phyloP scores from a whole-genome alignment of 495 filamentous ascomycete species.

The Penicillium maclennaniae region DNA sequence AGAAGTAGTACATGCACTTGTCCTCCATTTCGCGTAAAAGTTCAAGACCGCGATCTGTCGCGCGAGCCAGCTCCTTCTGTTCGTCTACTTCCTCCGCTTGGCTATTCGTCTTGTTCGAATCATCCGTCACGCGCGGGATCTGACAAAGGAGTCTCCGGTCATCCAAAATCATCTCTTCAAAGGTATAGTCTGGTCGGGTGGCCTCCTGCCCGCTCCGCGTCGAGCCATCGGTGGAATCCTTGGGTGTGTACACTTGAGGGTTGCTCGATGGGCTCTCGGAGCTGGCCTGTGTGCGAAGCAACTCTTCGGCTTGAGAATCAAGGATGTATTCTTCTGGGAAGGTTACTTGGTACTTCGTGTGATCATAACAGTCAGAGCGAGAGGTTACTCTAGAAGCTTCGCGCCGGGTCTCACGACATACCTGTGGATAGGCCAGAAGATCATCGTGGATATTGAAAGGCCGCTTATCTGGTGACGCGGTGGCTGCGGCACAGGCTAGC shows the following conservation, averaged over 20 bases:
- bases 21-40: slow-evolving; percentile 84
- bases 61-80: slow-evolving; percentile 78
- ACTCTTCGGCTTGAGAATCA: slow-evolving; percentile 61
- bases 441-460: slow-evolving; percentile 86
- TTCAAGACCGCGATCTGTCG: slow-evolving; percentile 82
- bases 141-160: slow-evolving; percentile 76
- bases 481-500: slow-evolving; percentile 35
- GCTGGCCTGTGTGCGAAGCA: slow-evolving; percentile 43
- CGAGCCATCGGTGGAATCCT: slow-evolving; percentile 9
- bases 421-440: slow-evolving; percentile 87
- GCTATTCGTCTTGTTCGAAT: slow-evolving; percentile 51
- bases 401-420: slow-evolving; percentile 32
- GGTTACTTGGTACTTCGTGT: slow-evolving; percentile 70
- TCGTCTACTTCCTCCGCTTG: slow-evolving; percentile 61
- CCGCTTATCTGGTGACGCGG: slow-evolving; percentile 50
- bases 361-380: background rate
- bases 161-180: slow-evolving; percentile 60
- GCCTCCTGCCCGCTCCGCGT: background rate
- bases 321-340: slow-evolving; percentile 73
- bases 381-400: background rate
- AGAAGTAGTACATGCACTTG: slow-evolving; percentile 83
- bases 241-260: slow-evolving; percentile 26
- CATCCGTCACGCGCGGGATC: slow-evolving; percentile 64
- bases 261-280: slow-evolving; percentile 15
- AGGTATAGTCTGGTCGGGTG: slow-evolving; percentile 20